Percentiles rank a stretch among this genome's conserved stretches.
phyloP scores from a whole-genome alignment of 1,284 basidiomycete species.

The Puccinia triticina region DNA sequence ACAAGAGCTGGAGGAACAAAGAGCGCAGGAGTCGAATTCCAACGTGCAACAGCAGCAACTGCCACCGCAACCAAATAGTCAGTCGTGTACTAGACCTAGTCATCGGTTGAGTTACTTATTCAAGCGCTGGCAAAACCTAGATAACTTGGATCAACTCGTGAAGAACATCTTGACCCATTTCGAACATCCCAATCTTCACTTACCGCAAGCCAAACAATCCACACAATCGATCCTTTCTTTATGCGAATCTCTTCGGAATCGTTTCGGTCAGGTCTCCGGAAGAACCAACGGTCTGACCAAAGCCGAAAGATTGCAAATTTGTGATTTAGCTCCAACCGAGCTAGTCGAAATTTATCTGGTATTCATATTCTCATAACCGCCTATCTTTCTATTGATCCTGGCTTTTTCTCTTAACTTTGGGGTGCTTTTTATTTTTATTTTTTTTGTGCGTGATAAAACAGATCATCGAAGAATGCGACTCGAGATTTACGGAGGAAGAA shows the following conservation, averaged over 20 bases:
- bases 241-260: background rate
- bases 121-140: background rate
- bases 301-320: slow-evolving; percentile 49
- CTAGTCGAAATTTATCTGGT: slow-evolving; percentile 48
- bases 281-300: slow-evolving; percentile 41
- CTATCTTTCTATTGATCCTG: background rate
- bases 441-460: background rate
- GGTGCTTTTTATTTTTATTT: background rate
- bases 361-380: background rate
- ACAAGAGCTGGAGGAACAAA: background rate
- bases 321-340: slow-evolving; percentile 47
- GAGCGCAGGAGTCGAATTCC: background rate
- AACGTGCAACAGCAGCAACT: background rate
- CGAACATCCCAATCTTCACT: slow-evolving; percentile 24
- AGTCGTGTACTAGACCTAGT: background rate
- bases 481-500: slow-evolving; percentile 43
- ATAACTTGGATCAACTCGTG: slow-evolving; percentile 25
- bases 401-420: no score
- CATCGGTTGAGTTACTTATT: slow-evolving; percentile 7
- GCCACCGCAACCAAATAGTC: background rate
- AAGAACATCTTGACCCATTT: slow-evolving; percentile 28
- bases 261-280: slow-evolving; percentile 43
- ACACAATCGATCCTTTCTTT: slow-evolving; percentile 20
- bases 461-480: slow-evolving; percentile 51
- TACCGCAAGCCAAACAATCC: slow-evolving; percentile 46